Base-by-base conservation (phyloP, 2,329 filamentous ascomycete genomes). In the Fusarium piperis region DNA sequence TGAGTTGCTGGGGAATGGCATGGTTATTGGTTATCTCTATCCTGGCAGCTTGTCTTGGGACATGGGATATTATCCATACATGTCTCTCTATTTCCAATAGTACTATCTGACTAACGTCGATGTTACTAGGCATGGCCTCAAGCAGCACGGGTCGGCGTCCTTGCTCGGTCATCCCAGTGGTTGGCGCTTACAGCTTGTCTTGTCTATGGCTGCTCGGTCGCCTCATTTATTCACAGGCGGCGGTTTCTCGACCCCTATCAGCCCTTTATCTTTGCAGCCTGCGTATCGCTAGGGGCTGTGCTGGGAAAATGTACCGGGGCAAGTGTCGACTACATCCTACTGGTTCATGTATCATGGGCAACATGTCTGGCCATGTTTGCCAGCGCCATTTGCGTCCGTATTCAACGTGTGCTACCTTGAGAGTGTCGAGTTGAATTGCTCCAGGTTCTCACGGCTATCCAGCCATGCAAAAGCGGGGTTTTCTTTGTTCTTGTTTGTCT, bases 281-380 rank as follows among this genome's bases (percentile, higher is more conserved):
- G 69, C n/a, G 57, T 76, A 10, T 70, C 60, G 23, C 60, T 66
- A 35, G 63, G 73, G n/a, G 64, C 73, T 13, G 30, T 70, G 15
- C 39, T 53, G 13, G 74, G 74, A 13, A 66, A 70, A 11, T 67
- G 26, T 52, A 57, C 51, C 3, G 74, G 71, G 38, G 74, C 70
- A 72, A 69, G 65, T 56, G 57, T 66, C 44, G 67, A 71, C 39
- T 74, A 76, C 52, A 72, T 74, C 59, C 58, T 74, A 56, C 51
- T 76, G 48, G 71, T 77, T 30, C 63, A 77, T 46, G 59, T 74
- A 28, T 77, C 74, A 10, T 76, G 74, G 74, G 74, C 74, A 35
- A 65, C 73, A 35, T 76, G 73, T 28, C 23, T 76, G 39, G 73
- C 74, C 18, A 76, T 76, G 74, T 18, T 76, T 35, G 65, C 64